Evolutionary conservation across 2,329 filamentous ascomycete species (phyloP).

Genomic region (Paramyrothecium sp.): DNA sequence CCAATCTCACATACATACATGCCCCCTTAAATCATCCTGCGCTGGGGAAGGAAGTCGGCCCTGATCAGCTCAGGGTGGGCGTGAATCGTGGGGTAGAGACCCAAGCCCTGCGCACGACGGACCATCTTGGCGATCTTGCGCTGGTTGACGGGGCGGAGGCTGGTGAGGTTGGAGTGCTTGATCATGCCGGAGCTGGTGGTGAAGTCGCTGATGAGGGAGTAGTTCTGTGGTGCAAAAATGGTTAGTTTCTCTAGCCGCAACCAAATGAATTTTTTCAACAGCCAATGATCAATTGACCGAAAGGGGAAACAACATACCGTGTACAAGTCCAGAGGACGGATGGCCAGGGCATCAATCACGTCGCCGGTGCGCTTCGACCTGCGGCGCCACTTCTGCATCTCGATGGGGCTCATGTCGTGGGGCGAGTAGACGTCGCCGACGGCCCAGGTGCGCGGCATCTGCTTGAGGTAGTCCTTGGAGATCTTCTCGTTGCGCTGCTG

Average conservation of each 20-base stretch:
- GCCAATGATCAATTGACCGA: not conserved
- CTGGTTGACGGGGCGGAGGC: slow-evolving; percentile 85
- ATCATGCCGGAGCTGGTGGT: slow-evolving; percentile 85
- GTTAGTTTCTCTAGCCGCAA: not conserved
- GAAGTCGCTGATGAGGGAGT: slow-evolving; percentile 86
- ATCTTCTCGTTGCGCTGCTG: slow-evolving; percentile 36
- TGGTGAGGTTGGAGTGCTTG: slow-evolving; percentile 71
- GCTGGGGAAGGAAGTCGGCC: slow-evolving; percentile 28
- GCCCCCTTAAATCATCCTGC: slow-evolving; percentile 1
- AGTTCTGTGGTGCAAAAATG: slow-evolving; percentile 63
- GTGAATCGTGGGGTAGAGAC: slow-evolving; percentile 89
- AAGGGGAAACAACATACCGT: slow-evolving; percentile 54
- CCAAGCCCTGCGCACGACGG: slow-evolving; percentile 81
- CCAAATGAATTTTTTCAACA: not conserved
- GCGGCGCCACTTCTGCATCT: slow-evolving; percentile 79
- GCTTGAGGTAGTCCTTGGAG: slow-evolving; percentile 54
- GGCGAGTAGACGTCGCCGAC: slow-evolving; percentile 86
- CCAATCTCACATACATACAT: too few relatives aligned
- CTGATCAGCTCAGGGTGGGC: slow-evolving; percentile 79
- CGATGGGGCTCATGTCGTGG: slow-evolving; percentile 74
- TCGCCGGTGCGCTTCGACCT: slow-evolving; percentile 60
- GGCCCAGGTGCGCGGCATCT: slow-evolving; percentile 70
- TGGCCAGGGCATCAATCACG: slow-evolving; percentile 73
- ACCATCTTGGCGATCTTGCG: slow-evolving; percentile 91
- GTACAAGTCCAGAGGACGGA: slow-evolving; percentile 83